These are phyloP conservation scores for Scleroderma bovista DNA, from an alignment of 768 basidiomycete genomes.

Conservation along the genomic window DNA sequence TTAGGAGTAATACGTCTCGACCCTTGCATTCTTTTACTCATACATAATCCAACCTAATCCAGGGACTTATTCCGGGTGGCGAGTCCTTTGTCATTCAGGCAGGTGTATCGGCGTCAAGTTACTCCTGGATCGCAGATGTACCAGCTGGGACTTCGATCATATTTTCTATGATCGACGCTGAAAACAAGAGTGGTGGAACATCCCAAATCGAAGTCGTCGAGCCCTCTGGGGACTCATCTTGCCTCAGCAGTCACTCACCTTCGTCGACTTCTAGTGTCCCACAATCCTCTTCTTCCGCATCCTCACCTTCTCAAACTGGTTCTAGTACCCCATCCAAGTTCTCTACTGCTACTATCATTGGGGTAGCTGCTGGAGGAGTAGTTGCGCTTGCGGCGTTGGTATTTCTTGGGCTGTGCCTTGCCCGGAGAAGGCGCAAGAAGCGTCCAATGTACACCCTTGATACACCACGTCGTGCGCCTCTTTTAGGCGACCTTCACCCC, in stretches of 20 bases:
- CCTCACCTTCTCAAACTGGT: slow-evolving; percentile 16
- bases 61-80: slow-evolving; percentile 66
- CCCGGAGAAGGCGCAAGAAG: slow-evolving; percentile 27
- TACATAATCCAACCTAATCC: neutral
- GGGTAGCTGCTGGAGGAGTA: slow-evolving; percentile 44
- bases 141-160: slow-evolving; percentile 53
- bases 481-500: slow-evolving; percentile 34
- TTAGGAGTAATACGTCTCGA: slow-evolving; percentile 21
- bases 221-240: slow-evolving; percentile 42
- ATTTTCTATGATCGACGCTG: slow-evolving; percentile 50
- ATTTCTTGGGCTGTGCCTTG: slow-evolving; percentile 47
- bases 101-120: slow-evolving; percentile 31
- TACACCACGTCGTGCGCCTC: slow-evolving; percentile 23
- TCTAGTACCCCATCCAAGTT: slow-evolving; percentile 21
- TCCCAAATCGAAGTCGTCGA: slow-evolving; percentile 49
- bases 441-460: slow-evolving; percentile 26
- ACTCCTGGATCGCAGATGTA: slow-evolving; percentile 53
- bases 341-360: slow-evolving; percentile 45
- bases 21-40: neutral
- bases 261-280: slow-evolving; percentile 38
- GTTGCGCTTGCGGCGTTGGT: slow-evolving; percentile 48
- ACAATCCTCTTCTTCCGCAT: slow-evolving; percentile 14
- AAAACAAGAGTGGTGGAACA: slow-evolving; percentile 50
- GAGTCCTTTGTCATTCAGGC: slow-evolving; percentile 41
- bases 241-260: slow-evolving; percentile 49